Evolutionary conservation across 2,329 filamentous ascomycete genomes (phyloP).

Genomic region (Cercospora sp.): DNA sequence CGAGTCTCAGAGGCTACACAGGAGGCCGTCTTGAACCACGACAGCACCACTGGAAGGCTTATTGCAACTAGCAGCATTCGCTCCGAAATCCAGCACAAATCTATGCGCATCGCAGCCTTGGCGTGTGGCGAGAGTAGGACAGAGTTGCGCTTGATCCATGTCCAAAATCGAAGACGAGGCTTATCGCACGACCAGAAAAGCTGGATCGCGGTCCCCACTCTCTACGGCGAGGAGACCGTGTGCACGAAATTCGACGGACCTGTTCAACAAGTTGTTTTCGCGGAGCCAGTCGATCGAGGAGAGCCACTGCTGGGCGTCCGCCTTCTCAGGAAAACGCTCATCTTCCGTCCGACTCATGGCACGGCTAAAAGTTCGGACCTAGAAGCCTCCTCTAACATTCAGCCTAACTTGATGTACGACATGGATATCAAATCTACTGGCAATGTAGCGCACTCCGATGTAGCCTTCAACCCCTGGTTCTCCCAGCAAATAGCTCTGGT

Average conservation of each 20-base stretch:
- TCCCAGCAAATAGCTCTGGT: constrained; percentile 64
- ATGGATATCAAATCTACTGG: constrained; percentile 57
- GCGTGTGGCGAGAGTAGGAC: constrained; percentile 58
- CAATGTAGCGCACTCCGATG: constrained; percentile 59
- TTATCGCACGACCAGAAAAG: constrained; percentile 54
- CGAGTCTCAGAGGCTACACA: constrained; percentile 38
- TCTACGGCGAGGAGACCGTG: constrained; percentile 51
- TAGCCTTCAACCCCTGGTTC: constrained; percentile 64
- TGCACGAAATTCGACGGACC: constrained; percentile 59
- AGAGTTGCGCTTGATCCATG: constrained; percentile 56
- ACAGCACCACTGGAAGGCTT: constrained; percentile 46
- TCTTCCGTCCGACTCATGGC: constrained; percentile 50
- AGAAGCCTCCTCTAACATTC: constrained; percentile 52
- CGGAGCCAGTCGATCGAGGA: constrained; percentile 45
- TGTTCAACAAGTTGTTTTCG: constrained; percentile 57
- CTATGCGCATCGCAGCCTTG: constrained; percentile 40
- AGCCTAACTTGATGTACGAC: constrained; percentile 56
- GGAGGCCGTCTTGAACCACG: constrained; percentile 39
- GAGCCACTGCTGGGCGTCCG: constrained; percentile 54
- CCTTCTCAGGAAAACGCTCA: constrained; percentile 45
- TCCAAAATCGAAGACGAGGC: constrained; percentile 55
- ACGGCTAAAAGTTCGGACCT: background rate
- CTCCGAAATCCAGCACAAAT: constrained; percentile 37
- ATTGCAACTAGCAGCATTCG: constrained; percentile 60
- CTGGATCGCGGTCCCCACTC: constrained; percentile 50